Conservation (phyloP, 768 basidiomycete genomes). For the Lentinula sp. region DNA sequence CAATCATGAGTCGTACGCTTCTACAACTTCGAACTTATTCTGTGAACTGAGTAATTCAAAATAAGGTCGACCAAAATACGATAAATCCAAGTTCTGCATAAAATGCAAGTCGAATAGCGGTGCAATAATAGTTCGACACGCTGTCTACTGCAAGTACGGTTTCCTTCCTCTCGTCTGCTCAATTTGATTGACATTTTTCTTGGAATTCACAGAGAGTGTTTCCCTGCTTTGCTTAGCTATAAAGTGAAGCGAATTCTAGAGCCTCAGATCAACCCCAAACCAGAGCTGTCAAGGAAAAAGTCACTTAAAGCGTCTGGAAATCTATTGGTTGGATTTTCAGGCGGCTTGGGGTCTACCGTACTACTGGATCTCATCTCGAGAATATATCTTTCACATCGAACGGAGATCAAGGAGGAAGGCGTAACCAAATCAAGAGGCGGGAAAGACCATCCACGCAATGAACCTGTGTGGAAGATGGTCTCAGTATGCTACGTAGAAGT, state of each 20-base stretch:
- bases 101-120: slow-evolving; percentile 65
- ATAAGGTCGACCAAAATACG: slow-evolving; percentile 60
- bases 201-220: slow-evolving; percentile 46
- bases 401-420: slow-evolving; percentile 18
- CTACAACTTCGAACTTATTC: not conserved
- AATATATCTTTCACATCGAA: slow-evolving; percentile 41
- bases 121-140: slow-evolving; percentile 70
- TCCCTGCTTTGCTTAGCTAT: slow-evolving; percentile 50
- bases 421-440: slow-evolving; percentile 40
- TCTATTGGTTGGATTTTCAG: slow-evolving; percentile 68
- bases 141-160: slow-evolving; percentile 78
- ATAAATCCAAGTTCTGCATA: slow-evolving; percentile 62
- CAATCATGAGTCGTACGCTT: slow-evolving; percentile 61
- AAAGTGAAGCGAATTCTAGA: slow-evolving; percentile 66
- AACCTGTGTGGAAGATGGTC: slow-evolving; percentile 56
- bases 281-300: slow-evolving; percentile 50
- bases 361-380: slow-evolving; percentile 62
- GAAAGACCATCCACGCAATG: slow-evolving; percentile 59
- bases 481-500: slow-evolving; percentile 67
- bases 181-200: not conserved
- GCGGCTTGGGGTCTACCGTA: slow-evolving; percentile 70
- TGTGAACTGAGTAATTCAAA: not conserved
- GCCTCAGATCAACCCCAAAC: slow-evolving; percentile 52
- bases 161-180: not conserved
- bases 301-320: slow-evolving; percentile 63